Conservation (phyloP, 192 early-diverging fungal species). For the Allomyces arbusculus region DNA sequence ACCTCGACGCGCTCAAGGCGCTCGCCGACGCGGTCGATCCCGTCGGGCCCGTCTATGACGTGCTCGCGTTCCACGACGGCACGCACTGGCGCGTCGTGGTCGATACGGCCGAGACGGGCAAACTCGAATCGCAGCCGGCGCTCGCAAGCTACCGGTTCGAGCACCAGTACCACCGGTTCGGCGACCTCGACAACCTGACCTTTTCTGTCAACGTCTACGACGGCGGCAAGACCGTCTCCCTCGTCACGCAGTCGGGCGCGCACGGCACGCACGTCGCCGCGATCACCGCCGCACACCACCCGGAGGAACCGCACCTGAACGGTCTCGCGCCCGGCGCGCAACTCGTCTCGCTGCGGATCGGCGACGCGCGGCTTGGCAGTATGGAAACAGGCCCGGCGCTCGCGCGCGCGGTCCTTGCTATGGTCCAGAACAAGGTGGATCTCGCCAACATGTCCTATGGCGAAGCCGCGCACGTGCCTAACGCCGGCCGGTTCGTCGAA, state of each 20-base stretch:
- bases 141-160: constrained; percentile 59
- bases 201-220: constrained; percentile 91
- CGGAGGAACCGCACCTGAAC: constrained; percentile 60
- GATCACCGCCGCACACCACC: constrained; percentile 74
- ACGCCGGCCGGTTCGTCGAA: constrained; percentile 61
- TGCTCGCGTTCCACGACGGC: constrained; percentile 76
- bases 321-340: constrained; percentile 92
- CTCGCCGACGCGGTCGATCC: constrained; percentile 42
- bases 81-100: constrained; percentile 68
- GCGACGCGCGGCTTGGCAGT: constrained; percentile 50
- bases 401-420: constrained; percentile 57
- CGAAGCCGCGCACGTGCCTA: constrained; percentile 49
- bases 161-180: constrained; percentile 47
- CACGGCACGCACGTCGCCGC: constrained; percentile 92
- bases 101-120: constrained; percentile 56
- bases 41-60: constrained; percentile 56
- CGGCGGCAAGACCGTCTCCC: constrained; percentile 36
- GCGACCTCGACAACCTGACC: constrained; percentile 57
- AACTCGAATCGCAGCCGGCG: constrained; percentile 30
- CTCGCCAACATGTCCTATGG: constrained; percentile 78
- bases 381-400: constrained; percentile 72
- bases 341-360: constrained; percentile 82
- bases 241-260: constrained; percentile 57
- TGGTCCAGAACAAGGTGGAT: constrained; percentile 41
- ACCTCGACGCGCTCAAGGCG: constrained; percentile 40